Percentiles rank a stretch among this genome's conserved stretches.
Conservation (phyloP, 495 filamentous ascomycete species). For the Penicillium cosmopolitanum region DNA sequence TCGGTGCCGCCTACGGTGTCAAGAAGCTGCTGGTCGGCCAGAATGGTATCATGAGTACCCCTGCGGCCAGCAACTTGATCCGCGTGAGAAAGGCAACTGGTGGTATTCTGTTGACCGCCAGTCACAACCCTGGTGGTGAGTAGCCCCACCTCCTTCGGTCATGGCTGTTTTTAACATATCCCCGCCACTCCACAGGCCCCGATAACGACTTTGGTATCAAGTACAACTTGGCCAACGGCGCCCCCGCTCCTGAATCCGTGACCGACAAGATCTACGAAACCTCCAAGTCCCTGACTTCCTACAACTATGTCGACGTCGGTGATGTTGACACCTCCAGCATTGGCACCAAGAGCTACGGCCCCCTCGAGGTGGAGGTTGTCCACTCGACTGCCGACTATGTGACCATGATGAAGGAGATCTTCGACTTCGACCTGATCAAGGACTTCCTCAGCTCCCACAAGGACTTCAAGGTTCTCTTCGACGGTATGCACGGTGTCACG, state of each 20-base stretch:
- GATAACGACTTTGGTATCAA: constrained; percentile 98
- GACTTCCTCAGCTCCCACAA: constrained; percentile 81
- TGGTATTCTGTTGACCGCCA: constrained; percentile 94
- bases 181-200: constrained; percentile 63
- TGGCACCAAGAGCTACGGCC: constrained; percentile 80
- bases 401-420: constrained; percentile 95
- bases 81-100: constrained; percentile 91
- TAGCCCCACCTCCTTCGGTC: constrained; percentile 11
- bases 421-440: constrained; percentile 95
- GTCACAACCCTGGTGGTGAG: constrained; percentile 96
- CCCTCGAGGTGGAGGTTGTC: constrained; percentile 91
- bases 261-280: constrained; percentile 97
- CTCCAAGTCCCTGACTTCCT: constrained; percentile 84
- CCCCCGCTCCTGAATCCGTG: constrained; percentile 90
- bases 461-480: constrained; percentile 97
- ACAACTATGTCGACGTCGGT: constrained; percentile 88
- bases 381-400: constrained; percentile 91
- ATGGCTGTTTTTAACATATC: not conserved
- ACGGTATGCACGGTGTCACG: constrained; percentile 92
- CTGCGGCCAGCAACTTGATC: constrained; percentile 94
- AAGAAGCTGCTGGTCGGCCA: constrained; percentile 98
- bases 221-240: constrained; percentile 96
- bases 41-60: constrained; percentile 93
- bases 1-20: constrained; percentile 93
- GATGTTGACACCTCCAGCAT: constrained; percentile 82